A percentile compares a stretch with the other conserved stretches of the same genome.
Evolutionary conservation across 257 asterid species (phyloP).

Genomic region (Solanum bukasovii): DNA sequence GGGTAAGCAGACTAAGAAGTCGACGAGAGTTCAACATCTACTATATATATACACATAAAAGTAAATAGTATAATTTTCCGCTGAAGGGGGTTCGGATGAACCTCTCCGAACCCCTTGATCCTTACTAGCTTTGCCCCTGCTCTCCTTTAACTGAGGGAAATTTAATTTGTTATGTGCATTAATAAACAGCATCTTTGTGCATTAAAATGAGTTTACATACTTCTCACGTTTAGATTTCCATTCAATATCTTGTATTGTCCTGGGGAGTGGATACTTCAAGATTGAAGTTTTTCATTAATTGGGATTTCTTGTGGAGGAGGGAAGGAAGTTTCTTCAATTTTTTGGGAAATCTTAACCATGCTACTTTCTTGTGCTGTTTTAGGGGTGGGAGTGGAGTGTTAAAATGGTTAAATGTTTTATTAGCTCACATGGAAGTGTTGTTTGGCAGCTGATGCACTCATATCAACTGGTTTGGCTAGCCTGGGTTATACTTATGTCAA

Average conservation of each 20-base stretch:
- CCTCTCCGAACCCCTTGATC: too few relatives aligned
- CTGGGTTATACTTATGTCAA: constrained; percentile 71
- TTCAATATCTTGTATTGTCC: background rate
- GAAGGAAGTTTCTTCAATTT: background rate
- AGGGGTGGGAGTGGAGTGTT: background rate
- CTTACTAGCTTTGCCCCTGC: too few relatives aligned
- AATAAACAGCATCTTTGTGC: background rate
- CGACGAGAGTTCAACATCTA: too few relatives aligned
- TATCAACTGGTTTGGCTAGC: constrained; percentile 80
- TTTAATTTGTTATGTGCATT: background rate
- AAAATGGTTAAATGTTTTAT: background rate
- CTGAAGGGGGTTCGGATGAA: too few relatives aligned
- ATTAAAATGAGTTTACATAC: background rate
- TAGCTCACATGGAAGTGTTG: background rate
- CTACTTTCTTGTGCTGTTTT: background rate
- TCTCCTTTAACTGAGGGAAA: too few relatives aligned
- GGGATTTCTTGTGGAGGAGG: background rate
- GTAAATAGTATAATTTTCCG: too few relatives aligned
- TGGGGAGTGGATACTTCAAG: background rate
- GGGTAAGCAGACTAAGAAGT: too few relatives aligned
- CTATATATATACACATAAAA: too few relatives aligned
- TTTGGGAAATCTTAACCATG: background rate
- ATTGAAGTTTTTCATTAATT: background rate
- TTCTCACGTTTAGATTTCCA: background rate
- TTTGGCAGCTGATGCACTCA: constrained; percentile 77